Conservation (phyloP, 768 basidiomycete species). For the Calocybe cyanea region DNA sequence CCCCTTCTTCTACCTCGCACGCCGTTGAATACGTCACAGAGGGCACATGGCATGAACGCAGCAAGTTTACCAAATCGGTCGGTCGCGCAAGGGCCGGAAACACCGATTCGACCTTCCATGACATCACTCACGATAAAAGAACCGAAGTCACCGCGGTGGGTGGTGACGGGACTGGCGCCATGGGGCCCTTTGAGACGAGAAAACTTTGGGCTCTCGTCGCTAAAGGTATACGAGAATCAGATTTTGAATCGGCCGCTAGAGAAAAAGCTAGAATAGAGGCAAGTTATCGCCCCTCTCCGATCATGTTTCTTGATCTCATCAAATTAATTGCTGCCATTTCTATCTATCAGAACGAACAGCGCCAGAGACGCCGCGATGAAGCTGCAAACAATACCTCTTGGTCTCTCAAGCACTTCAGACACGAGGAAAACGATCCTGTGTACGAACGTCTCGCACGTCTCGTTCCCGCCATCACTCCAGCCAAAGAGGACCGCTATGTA, state of each 20-base stretch:
- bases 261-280: conserved; percentile 95
- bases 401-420: conserved; percentile 74
- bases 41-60: conserved; percentile 76
- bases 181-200: conserved; percentile 85
- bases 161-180: conserved; percentile 50
- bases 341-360: conserved; percentile 75
- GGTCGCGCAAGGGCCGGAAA: conserved; percentile 17
- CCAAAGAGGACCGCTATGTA: conserved; percentile 74
- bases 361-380: conserved; percentile 86
- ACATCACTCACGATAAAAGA: conserved; percentile 61
- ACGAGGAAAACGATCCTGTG: conserved; percentile 63
- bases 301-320: not conserved
- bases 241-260: conserved; percentile 85
- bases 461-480: conserved; percentile 54
- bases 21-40: conserved; percentile 54
- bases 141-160: conserved; percentile 69
- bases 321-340: not conserved
- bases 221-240: conserved; percentile 85
- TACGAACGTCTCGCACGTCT: conserved; percentile 66
- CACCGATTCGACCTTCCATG: conserved; percentile 61
- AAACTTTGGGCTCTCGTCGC: conserved; percentile 83
- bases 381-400: conserved; percentile 64
- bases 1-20: conserved; percentile 8
- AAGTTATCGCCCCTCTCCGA: conserved; percentile 12
- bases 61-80: conserved; percentile 40